Percentiles rank a stretch among this genome's conserved stretches.
These are phyloP conservation scores for Ascochyta viciae-villosae DNA, from an alignment of 2,329 filamentous ascomycete species.

Conservation along the genomic window DNA sequence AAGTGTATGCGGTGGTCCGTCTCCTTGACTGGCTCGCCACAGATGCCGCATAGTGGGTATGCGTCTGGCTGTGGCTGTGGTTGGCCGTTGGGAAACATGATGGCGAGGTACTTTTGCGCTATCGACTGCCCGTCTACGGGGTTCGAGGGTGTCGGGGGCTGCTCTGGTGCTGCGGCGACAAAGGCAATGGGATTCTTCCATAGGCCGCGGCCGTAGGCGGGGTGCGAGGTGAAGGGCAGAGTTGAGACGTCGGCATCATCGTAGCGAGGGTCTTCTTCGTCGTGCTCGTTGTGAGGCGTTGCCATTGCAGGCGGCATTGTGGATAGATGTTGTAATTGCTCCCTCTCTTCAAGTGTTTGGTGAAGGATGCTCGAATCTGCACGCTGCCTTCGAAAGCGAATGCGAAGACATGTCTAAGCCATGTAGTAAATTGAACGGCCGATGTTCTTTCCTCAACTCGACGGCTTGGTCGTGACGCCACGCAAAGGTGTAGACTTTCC, in stretches of 20 bases:
- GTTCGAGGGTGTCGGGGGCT: slow-evolving; percentile 25
- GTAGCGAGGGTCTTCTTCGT: slow-evolving; percentile 26
- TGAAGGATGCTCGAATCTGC: not conserved
- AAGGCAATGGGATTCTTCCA: slow-evolving; percentile 67
- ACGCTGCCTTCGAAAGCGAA: not conserved
- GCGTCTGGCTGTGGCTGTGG: slow-evolving; percentile 28
- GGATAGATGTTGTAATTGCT: not conserved
- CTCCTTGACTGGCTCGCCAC: slow-evolving; percentile 44
- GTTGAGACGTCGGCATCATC: slow-evolving; percentile 63
- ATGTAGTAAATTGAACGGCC: not conserved
- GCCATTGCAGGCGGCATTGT: slow-evolving; percentile 7
- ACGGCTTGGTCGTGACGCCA: not conserved
- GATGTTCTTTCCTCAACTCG: not conserved
- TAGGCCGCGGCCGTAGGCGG: slow-evolving; percentile 66
- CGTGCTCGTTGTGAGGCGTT: slow-evolving; percentile 12
- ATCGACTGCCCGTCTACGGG: slow-evolving; percentile 58
- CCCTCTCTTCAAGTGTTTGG: not conserved
- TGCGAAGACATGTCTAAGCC: not conserved
- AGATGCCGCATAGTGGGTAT: slow-evolving; percentile 44
- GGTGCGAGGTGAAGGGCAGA: slow-evolving; percentile 64
- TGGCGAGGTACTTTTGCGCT: slow-evolving; percentile 69
- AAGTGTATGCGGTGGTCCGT: slow-evolving; percentile 58
- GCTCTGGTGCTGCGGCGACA: slow-evolving; percentile 56
- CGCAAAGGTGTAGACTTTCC: not conserved
- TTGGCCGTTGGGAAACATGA: slow-evolving; percentile 64